These are phyloP conservation scores for Saturnispora serradocipensis DNA, from an alignment of 805 yeast species.

Conservation along the genomic window DNA sequence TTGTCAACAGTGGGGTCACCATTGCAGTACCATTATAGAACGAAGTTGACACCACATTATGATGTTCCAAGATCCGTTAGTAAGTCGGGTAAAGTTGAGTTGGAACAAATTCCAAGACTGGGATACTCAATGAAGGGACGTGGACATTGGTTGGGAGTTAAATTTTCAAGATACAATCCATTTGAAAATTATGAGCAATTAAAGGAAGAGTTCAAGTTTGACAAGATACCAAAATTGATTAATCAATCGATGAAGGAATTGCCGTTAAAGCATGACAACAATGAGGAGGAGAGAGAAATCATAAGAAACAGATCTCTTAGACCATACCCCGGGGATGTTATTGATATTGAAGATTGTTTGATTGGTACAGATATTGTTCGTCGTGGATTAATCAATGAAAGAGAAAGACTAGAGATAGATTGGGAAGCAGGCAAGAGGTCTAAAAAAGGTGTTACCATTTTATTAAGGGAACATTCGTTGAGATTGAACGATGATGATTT, in stretches of 20 bases:
- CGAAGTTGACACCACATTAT: constrained; percentile 94
- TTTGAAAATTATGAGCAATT: constrained; percentile 3
- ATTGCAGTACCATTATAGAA: constrained; percentile 64
- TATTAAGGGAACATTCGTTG: constrained; percentile 70
- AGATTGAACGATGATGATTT: constrained; percentile 26
- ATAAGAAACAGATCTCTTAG: constrained; percentile 14
- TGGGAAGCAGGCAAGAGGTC: constrained; percentile 24
- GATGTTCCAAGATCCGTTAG: constrained; percentile 21
- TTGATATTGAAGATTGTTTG: constrained; percentile 90
- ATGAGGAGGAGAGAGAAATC: constrained; percentile 3
- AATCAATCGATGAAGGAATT: neutral
- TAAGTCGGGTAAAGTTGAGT: constrained; percentile 11
- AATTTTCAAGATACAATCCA: constrained; percentile 6
- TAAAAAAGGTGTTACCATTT: constrained; percentile 71
- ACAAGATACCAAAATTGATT: constrained; percentile 6
- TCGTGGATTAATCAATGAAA: constrained; percentile 61
- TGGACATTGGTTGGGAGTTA: constrained; percentile 40
- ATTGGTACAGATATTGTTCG: constrained; percentile 81
- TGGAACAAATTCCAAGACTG: constrained; percentile 44
- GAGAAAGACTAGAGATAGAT: constrained; percentile 41
- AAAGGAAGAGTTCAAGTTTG: neutral
- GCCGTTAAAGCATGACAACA: constrained; percentile 5
- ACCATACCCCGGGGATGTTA: constrained; percentile 49
- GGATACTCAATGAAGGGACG: constrained; percentile 88
- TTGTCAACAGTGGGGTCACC: constrained; percentile 55